A percentile compares a stretch with the other conserved stretches of the same genome.
phyloP scores from a whole-genome alignment of 441 rosid species.

The Aleurites moluccanus region DNA sequence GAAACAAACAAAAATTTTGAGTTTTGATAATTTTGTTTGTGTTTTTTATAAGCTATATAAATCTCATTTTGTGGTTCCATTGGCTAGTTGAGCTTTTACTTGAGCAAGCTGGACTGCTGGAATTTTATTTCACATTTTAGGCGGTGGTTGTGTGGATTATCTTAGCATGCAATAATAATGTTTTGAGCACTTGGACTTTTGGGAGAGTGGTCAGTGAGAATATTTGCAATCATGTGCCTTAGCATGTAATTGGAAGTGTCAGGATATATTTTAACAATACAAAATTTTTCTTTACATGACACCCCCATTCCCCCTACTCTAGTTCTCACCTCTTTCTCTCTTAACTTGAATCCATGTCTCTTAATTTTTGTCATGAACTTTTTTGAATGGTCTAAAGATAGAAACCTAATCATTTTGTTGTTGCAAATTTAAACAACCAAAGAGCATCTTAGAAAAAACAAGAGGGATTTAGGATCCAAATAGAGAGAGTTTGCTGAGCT shows the following conservation, averaged over 20 bases:
- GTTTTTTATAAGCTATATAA: too few species aligned
- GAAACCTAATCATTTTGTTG: background rate
- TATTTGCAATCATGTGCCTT: background rate
- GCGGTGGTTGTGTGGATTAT: background rate
- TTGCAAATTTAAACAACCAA: background rate
- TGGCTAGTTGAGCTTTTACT: background rate
- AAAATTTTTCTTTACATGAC: background rate
- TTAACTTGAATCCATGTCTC: background rate
- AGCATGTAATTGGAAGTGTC: background rate
- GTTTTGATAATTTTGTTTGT: background rate
- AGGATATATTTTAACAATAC: background rate
- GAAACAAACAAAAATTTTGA: background rate
- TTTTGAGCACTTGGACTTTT: background rate
- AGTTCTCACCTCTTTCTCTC: background rate
- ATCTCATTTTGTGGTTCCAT: background rate
- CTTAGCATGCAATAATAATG: background rate
- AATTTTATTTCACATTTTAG: background rate
- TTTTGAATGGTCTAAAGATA: background rate
- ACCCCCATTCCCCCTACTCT: too few species aligned
- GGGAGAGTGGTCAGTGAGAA: too few species aligned
- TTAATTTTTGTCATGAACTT: background rate
- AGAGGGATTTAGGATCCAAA: background rate
- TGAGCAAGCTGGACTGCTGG: background rate
- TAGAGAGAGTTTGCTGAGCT: background rate
- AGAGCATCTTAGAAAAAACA: background rate